Evolutionary conservation across 345 rosid genomes (phyloP), one percentile per base, ranked within the genome.

Genomic region (Citropsis articulata): DNA sequence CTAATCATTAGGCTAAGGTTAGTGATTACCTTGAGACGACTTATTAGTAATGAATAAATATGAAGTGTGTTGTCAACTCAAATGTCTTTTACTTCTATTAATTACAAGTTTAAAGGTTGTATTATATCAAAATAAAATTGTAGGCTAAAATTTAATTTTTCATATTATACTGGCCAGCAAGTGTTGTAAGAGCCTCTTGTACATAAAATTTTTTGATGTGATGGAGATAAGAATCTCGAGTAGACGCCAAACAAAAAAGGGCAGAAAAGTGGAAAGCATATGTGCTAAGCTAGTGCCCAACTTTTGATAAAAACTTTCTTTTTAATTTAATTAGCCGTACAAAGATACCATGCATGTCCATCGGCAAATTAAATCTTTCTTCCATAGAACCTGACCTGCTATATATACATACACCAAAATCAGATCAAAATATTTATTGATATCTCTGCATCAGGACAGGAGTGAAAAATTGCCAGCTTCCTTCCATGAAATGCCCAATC

Each of bases 251-350:
- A 14, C 24, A 8, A 12, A 12, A 14, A 53, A 18, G 57, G 57
- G 57, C 1, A 9, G 1, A 65, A 27, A 56, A 68, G 76, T n/a
- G 77, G 10, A 48, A 75, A 75, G 86, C 84, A 84, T 84, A 84
- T 84, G 80, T 84, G 79, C 82, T 45, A 57, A 57, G 53, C n/a
- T 42, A 68, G 67, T 55, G 72, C 76, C 66, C 57, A 53, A 18
- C 57, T 19, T 53, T 53, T 3, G 50, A 53, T 53, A 18, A 53
- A 53, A 35, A 22, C 42, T 48, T 24, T 9, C 50, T 12, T 53
- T 69, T 68, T 50, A 1, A 35, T 4, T 31, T 53, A 16, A 19
- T 24, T 22, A 74, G 66, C 66, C 66, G 28, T 24, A 35, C 27
- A 70, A 50, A 69, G 66, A 71, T 71, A 76, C 77, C 77, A 22